Evolutionary conservation across 768 basidiomycete genomes (phyloP), one percentile per base, ranked within the genome.

Genomic region (Auricularia heimuer): DNA sequence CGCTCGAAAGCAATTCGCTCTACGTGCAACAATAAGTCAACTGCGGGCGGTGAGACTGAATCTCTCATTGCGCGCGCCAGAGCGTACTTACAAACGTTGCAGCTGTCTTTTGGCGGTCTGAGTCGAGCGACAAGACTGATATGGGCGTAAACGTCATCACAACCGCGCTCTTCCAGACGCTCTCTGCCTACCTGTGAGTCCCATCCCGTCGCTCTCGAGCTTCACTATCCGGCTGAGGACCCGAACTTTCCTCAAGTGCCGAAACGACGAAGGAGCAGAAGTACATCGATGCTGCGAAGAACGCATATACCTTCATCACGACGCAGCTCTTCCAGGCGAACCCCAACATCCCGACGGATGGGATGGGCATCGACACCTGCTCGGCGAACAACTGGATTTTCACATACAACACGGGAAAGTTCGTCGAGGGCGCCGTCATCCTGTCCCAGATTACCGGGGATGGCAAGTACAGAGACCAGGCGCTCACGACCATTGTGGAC

Each of bases 391-490:
- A 75, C 65, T 82, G 80, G 78, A 61, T 83, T 6, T 84, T 83
- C 71, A 83, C 83, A 0, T 83, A 84, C 67, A 84, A 84, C 65
- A 79, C 75, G 34, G 82, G 83, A 34, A 84, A 84, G 65, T 80
- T 76, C 61, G 75, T 84, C 29, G 83, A 84, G 68, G 83, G 82
- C 2, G 71, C 83, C 62, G 79, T 77, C 54, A 76, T 83, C 4
- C 71, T 84, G 36, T 72, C 73, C 0, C 75, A 74, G 62, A 74
- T 82, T 33, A 81, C 80, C 10, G 75, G 76, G 3, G 77, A 82
- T 65, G 61, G 67, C 34, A 71, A 75, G 42, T 83, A 82, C 81
- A 77, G 68, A 42, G 70, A 67, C 1, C 65, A 78, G 65, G 73
- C 78, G 76, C 64, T 76, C 7, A 72, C 76, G 35, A 73, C 77